Percentiles rank a stretch among this genome's conserved stretches.
Evolutionary conservation across 352 stramenopile species (phyloP).

Genomic region (Elongisporangium anandrum): DNA sequence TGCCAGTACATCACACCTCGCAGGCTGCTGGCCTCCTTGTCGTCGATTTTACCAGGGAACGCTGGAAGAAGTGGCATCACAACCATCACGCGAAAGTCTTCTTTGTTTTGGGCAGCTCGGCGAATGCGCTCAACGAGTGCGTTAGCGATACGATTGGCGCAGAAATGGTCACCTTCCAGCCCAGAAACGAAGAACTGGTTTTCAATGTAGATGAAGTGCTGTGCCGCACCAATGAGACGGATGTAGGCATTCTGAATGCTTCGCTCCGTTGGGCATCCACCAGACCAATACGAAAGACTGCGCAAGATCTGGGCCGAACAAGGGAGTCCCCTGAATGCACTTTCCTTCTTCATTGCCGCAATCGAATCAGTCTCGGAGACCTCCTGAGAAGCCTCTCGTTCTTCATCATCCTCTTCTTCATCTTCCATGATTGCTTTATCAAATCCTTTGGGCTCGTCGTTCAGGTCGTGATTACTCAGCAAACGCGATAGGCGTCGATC

Average conservation of each 20-base stretch:
- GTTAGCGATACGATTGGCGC: slow-evolving; percentile 81
- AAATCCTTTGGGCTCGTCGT: slow-evolving; percentile 5
- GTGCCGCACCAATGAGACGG: slow-evolving; percentile 77
- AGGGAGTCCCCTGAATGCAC: slow-evolving; percentile 36
- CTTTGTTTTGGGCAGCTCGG: slow-evolving; percentile 71
- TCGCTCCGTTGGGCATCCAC: slow-evolving; percentile 68
- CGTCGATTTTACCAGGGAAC: slow-evolving; percentile 72
- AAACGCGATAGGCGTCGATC: slow-evolving; percentile 27
- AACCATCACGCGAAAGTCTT: slow-evolving; percentile 83
- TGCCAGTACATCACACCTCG: slow-evolving; percentile 87
- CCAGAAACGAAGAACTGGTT: slow-evolving; percentile 90
- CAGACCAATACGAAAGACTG: slow-evolving; percentile 80
- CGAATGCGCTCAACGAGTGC: slow-evolving; percentile 74
- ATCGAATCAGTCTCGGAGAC: slow-evolving; percentile 14
- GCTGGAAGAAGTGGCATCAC: slow-evolving; percentile 81
- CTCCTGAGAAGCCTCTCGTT: slow-evolving; percentile 18
- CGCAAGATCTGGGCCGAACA: slow-evolving; percentile 66
- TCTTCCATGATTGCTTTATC: slow-evolving; percentile 20
- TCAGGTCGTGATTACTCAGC: slow-evolving; percentile 6
- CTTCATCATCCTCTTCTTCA: slow-evolving; percentile 18
- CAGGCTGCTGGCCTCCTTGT: slow-evolving; percentile 79
- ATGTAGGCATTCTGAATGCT: slow-evolving; percentile 91
- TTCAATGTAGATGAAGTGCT: slow-evolving; percentile 93
- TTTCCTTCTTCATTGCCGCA: slow-evolving; percentile 15
- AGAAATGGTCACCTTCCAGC: slow-evolving; percentile 73